A percentile compares a stretch with the other conserved stretches of the same genome.
These are phyloP conservation scores for Brassica nigra DNA, from an alignment of 345 rosid species.

Conservation along the genomic window DNA sequence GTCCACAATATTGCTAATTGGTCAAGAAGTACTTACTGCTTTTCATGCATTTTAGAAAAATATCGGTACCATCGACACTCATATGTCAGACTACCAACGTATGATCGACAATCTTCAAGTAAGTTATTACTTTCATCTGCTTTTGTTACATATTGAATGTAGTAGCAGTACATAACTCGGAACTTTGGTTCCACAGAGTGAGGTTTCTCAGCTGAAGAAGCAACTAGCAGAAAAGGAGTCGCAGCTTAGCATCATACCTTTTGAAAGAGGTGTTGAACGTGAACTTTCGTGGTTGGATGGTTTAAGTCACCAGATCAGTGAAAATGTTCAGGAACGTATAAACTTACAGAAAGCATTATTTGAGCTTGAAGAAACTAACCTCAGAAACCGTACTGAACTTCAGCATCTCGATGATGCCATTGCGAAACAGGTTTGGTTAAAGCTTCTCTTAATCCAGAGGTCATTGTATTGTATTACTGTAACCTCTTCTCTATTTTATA, in stretches of 20 bases:
- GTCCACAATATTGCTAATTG: neutral
- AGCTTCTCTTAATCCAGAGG: neutral
- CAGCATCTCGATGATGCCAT: conserved; percentile 85
- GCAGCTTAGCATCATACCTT: conserved; percentile 66
- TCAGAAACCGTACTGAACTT: conserved; percentile 72
- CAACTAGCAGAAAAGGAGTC: conserved; percentile 89
- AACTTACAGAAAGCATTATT: conserved; percentile 88
- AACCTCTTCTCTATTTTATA: conserved; percentile 34
- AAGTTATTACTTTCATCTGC: conserved; percentile 7
- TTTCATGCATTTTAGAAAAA: conserved; percentile 61
- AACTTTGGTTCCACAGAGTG: conserved; percentile 52
- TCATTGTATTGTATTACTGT: conserved; percentile 3
- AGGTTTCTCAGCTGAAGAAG: conserved; percentile 78
- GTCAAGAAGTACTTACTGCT: conserved; percentile 27
- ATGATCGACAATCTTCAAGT: conserved; percentile 98
- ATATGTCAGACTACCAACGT: conserved; percentile 90
- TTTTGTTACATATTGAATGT: neutral
- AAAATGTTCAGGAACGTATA: conserved; percentile 93
- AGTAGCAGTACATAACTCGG: conserved; percentile 21
- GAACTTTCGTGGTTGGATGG: conserved; percentile 87
- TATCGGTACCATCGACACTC: conserved; percentile 84
- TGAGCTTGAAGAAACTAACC: conserved; percentile 92
- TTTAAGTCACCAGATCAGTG: conserved; percentile 89
- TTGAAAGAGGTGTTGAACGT: conserved; percentile 74
- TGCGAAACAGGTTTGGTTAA: conserved; percentile 67